Conservation (phyloP, 2,329 filamentous ascomycete genomes). For the Calonectria multiphialidica region DNA sequence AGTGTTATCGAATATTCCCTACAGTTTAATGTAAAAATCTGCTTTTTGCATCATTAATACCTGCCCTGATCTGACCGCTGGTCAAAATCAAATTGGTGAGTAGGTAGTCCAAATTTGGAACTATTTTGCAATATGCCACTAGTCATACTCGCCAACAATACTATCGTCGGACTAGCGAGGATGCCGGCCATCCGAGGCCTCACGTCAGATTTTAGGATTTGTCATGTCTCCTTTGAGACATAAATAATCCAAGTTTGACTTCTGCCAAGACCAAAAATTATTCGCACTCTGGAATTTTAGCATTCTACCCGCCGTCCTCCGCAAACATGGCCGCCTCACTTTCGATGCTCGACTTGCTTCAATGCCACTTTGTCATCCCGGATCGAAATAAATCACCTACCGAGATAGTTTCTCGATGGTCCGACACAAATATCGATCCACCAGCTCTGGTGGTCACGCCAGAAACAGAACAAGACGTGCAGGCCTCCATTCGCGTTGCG, state of each 20-base stretch:
- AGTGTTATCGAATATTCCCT: neutral
- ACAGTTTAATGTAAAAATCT: neutral
- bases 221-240: neutral
- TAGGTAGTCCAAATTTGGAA: neutral
- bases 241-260: neutral
- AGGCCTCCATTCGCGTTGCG: constrained; percentile 42
- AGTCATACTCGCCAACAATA: neutral
- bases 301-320: neutral
- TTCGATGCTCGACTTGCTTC: constrained; percentile 6
- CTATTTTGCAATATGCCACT: neutral
- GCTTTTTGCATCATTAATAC: neutral
- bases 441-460: constrained; percentile 47
- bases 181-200: neutral
- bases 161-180: neutral
- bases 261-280: neutral
- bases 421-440: constrained; percentile 36
- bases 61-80: neutral
- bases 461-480: constrained; percentile 44
- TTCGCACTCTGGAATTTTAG: neutral
- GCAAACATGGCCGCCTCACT: constrained; percentile 19
- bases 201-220: constrained; percentile 8
- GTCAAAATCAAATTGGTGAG: neutral
- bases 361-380: constrained; percentile 12
- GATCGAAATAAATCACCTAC: neutral
- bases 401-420: constrained; percentile 45